Conservation (phyloP, 179 eudicot genomes). For the Heliamphora ciliata region DNA sequence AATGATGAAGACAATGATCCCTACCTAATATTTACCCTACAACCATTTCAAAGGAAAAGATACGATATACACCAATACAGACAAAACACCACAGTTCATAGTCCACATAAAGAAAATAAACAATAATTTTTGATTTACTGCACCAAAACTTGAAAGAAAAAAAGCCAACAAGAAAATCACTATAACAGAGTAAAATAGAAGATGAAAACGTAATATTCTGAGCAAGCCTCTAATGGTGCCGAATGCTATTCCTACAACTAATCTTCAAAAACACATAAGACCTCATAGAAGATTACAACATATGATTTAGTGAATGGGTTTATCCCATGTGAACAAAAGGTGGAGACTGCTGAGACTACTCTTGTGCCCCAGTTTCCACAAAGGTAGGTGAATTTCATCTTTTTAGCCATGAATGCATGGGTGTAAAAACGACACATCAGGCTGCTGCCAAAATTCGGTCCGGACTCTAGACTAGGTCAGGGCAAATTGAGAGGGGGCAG, state of each 20-base stretch:
- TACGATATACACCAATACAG: no score
- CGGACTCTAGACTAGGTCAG: no score
- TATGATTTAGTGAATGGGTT: not conserved
- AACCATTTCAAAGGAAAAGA: not conserved
- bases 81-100: slow-evolving; percentile 1
- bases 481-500: no score
- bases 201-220: no score
- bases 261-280: not conserved
- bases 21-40: not conserved
- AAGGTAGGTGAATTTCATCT: not conserved
- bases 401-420: not conserved
- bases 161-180: not conserved
- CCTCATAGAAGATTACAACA: not conserved
- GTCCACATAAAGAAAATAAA: slow-evolving; percentile 1
- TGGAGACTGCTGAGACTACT: not conserved
- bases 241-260: not conserved
- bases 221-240: not conserved
- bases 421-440: no score
- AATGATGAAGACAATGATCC: not conserved
- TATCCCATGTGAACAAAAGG: not conserved
- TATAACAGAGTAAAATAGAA: not conserved
- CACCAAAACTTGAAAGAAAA: not conserved
- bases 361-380: not conserved
- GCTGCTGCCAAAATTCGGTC: no score
- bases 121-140: not conserved